phyloP scores from a whole-genome alignment of 805 yeast species.

The Cyberlindnera euphorbiae region DNA sequence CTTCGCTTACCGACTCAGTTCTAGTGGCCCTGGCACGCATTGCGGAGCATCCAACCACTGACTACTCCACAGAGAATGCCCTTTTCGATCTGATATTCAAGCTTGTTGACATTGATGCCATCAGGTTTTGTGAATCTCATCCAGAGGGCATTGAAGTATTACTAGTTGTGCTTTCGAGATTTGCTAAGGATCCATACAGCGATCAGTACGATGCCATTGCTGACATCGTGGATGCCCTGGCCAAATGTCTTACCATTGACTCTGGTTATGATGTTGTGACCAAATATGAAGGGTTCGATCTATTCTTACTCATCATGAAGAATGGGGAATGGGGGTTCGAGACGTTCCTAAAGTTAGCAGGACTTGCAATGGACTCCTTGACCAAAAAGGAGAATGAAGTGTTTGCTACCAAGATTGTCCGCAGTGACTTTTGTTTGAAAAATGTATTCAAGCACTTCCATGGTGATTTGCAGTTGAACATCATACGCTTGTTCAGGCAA shows the following conservation, averaged over 20 bases:
- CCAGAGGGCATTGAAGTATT: constrained; percentile 13
- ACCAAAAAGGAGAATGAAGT: constrained; percentile 11
- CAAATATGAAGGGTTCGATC: constrained; percentile 19
- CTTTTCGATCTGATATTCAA: constrained; percentile 7
- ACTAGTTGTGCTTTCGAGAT: constrained; percentile 5
- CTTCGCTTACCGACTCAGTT: constrained; percentile 2
- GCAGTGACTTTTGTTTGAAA: constrained; percentile 14
- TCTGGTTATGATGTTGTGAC: constrained; percentile 13
- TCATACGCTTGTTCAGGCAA: constrained; percentile 11
- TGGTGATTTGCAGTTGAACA: constrained; percentile 3
- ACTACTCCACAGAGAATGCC: not conserved
- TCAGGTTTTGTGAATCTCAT: constrained; percentile 2
- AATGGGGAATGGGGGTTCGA: constrained; percentile 9
- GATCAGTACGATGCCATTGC: constrained; percentile 6
- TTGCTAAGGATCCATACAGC: not conserved
- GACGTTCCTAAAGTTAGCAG: constrained; percentile 11
- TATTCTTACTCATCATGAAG: constrained; percentile 10
- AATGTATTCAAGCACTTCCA: constrained; percentile 11
- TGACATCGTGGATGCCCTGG: constrained; percentile 15
- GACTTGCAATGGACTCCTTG: constrained; percentile 12
- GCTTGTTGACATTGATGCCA: constrained; percentile 6
- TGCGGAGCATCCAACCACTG: not conserved
- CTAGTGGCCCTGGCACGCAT: not conserved
- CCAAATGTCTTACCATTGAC: constrained; percentile 3
- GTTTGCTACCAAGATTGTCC: constrained; percentile 10